Evolutionary conservation across 371 early-diverging fungal species (phyloP).

Genomic region (Mucor sp.): DNA sequence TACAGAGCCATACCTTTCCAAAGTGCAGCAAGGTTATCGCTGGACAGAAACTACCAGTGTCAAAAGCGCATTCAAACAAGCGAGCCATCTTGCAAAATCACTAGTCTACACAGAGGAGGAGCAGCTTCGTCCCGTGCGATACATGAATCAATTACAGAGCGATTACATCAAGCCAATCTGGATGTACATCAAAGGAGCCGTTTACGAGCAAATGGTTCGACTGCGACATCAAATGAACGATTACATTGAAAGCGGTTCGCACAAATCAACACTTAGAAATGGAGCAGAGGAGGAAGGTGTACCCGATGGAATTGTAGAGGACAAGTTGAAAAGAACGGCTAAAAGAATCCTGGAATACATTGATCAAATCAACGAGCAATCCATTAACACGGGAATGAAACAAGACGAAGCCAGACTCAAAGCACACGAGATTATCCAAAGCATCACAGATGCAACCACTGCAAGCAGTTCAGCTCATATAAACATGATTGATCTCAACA

Average conservation of each 20-base stretch:
- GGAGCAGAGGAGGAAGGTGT: background rate
- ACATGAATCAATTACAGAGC: background rate
- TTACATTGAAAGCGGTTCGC: background rate
- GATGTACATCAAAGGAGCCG: background rate
- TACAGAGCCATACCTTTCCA: background rate
- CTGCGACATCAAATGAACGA: background rate
- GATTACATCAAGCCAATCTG: background rate
- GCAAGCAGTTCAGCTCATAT: background rate
- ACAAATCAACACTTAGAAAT: background rate
- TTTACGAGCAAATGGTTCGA: background rate
- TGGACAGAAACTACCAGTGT: background rate
- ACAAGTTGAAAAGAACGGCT: conserved; percentile 15
- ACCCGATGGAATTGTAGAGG: background rate
- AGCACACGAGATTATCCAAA: conserved; percentile 14
- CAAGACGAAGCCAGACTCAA: conserved; percentile 12
- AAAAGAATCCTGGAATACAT: conserved; percentile 14
- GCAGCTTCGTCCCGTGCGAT: background rate
- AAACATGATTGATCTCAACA: background rate
- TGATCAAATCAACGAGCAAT: conserved; percentile 6
- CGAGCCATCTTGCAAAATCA: background rate
- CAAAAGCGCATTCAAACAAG: background rate
- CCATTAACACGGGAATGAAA: conserved; percentile 6
- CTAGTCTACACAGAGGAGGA: background rate
- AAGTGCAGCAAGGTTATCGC: background rate
- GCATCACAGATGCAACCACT: background rate